Evolutionary conservation across 495 filamentous ascomycete genomes (phyloP).

Genomic region (Aspergillus saccharolyticus): DNA sequence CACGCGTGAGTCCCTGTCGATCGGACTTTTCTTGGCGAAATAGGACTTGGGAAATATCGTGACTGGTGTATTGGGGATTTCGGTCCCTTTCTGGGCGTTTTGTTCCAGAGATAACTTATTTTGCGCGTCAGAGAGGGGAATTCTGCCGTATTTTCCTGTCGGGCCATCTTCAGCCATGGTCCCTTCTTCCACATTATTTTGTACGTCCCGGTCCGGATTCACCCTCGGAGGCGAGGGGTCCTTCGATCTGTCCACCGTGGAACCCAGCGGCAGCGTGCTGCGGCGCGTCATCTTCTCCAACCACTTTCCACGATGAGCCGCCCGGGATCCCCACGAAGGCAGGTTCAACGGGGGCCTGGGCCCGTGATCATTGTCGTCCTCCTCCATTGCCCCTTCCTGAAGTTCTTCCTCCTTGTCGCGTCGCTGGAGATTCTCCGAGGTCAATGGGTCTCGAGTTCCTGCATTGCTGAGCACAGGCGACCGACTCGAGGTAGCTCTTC

Average conservation of each 20-base stretch:
- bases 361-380: conserved; percentile 29
- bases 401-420: conserved; percentile 33
- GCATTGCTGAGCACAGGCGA: conserved; percentile 46
- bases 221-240: conserved; percentile 9
- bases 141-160: conserved; percentile 13
- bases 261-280: conserved; percentile 25
- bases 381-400: conserved; percentile 2
- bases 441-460: conserved; percentile 31
- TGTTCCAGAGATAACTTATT: conserved; percentile 21
- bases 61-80: conserved; percentile 51
- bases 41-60: conserved; percentile 43
- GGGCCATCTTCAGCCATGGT: conserved; percentile 19
- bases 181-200: neutral
- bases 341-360: conserved; percentile 49
- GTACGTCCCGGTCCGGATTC: conserved; percentile 14
- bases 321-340: conserved; percentile 57
- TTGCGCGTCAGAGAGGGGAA: conserved; percentile 17
- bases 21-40: conserved; percentile 29
- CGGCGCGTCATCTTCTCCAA: conserved; percentile 34
- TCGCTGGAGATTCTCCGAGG: conserved; percentile 43
- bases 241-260: conserved; percentile 10
- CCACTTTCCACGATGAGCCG: conserved; percentile 50
- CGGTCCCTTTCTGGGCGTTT: conserved; percentile 24
- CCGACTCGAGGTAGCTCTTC: conserved; percentile 37
- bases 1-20: conserved; percentile 58